phyloP scores from a whole-genome alignment of 768 basidiomycete genomes.

The Clitopilus hobsonii region DNA sequence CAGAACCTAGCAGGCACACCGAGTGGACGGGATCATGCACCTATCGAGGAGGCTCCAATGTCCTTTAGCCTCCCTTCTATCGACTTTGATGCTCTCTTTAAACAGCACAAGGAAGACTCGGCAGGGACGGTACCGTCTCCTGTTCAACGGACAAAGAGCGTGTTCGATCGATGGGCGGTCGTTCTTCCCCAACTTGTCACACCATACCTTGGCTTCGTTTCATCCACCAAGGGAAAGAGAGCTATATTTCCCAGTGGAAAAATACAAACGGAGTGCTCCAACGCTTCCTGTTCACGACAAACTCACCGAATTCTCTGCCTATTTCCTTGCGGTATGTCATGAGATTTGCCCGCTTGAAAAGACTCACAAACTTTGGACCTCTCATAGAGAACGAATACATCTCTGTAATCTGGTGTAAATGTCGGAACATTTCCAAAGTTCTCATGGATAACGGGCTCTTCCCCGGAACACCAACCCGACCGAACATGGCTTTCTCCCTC shows the following conservation, averaged over 20 bases:
- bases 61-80: no score
- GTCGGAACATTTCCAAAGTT: conserved; percentile 13
- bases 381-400: conserved; percentile 11
- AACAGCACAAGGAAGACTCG: no score
- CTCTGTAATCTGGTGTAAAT: conserved; percentile 15
- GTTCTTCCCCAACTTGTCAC: background rate
- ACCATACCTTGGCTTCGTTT: background rate
- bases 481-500: conserved; percentile 20
- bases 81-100: no score
- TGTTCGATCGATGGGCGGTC: background rate
- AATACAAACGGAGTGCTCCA: background rate
- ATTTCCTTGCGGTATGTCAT: background rate
- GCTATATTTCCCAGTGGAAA: background rate
- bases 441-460: conserved; percentile 28
- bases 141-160: background rate
- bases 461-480: conserved; percentile 20
- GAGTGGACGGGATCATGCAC: no score
- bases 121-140: no score
- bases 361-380: background rate
- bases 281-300: background rate
- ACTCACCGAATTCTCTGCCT: background rate
- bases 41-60: no score
- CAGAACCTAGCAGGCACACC: no score
- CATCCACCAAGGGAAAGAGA: background rate
- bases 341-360: background rate